Base-by-base conservation (phyloP, 2,329 filamentous ascomycete genomes). In the Fusarium sp. region DNA sequence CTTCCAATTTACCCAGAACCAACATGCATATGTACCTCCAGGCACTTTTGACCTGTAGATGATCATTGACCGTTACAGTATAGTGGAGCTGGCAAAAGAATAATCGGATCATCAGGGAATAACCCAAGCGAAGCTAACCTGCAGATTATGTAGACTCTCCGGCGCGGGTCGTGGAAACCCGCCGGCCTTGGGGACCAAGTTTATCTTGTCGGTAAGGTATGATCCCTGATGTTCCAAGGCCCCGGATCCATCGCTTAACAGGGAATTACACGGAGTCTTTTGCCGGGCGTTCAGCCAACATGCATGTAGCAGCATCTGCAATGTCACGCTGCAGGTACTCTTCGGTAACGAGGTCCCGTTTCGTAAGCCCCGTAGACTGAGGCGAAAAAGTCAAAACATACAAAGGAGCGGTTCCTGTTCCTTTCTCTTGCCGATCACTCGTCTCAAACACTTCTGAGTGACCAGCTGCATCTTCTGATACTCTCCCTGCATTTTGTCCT, bases 211-310 rank as follows among this genome's bases (percentile, higher is more conserved):
- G n/a, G n/a, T n/a, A n/a, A n/a, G 3, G 23, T 18, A 3, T 10
- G 16, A 54, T 60, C 16, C 41, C 37, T 15, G 35, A 38, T 19
- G 4, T 15, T 38, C 35, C 55, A 14, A 39, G 25, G 18, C 46
- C 62, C 64, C 55, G 37, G 63, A 66, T 66, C 60, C 60, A 42
- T 55, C 27, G n/a, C 37, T 45, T 7, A 7, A 37, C 39, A 54
- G 37, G 25, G 37, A 4, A 27, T 44, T 7, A 0, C 29, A 16
- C 29, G 10, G 29, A 10, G 38, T 21, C 11, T 15, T 23, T 33
- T 27, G 25, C 38, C 18, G 21, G 10, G 9, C 21, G 3, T 16
- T 52, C 8, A 10, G 18, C 35, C 14, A 52, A 19, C 44, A 8
- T 15, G 3, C 23, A 39, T 39, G 35, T 60, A 29, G 45, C 27